phyloP scores from a whole-genome alignment of 306 rosid species.

The Inga oerstediana region DNA sequence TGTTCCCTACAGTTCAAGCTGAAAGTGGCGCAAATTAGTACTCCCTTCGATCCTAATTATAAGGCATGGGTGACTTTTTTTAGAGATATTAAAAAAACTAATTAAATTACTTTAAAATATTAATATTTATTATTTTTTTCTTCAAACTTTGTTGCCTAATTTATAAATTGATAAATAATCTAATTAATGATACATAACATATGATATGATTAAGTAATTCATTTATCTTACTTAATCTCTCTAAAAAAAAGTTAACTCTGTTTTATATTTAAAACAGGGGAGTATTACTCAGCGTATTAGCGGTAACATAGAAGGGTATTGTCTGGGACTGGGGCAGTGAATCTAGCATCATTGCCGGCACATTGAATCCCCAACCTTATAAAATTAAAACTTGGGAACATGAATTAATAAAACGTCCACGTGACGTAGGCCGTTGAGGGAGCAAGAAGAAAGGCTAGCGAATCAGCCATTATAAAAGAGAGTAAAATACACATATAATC shows the following conservation, averaged over 20 bases:
- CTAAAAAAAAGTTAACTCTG: too few species aligned
- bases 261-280: too few species aligned
- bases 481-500: not conserved
- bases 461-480: not conserved
- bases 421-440: slow-evolving; percentile 12
- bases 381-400: not conserved
- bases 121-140: too few species aligned
- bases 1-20: not conserved
- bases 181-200: too few species aligned
- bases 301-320: not conserved
- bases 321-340: not conserved
- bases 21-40: not conserved
- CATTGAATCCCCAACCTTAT: not conserved
- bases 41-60: too few species aligned
- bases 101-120: too few species aligned
- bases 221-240: too few species aligned
- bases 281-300: not conserved
- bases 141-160: too few species aligned
- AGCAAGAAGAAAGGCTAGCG: slow-evolving; percentile 5
- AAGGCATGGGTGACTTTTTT: too few species aligned
- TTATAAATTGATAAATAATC: too few species aligned
- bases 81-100: too few species aligned
- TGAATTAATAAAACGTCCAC: slow-evolving; percentile 25
- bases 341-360: not conserved
- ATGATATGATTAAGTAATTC: too few species aligned